Conservation (phyloP, 768 basidiomycete genomes). For the Dendrothele bispora region DNA sequence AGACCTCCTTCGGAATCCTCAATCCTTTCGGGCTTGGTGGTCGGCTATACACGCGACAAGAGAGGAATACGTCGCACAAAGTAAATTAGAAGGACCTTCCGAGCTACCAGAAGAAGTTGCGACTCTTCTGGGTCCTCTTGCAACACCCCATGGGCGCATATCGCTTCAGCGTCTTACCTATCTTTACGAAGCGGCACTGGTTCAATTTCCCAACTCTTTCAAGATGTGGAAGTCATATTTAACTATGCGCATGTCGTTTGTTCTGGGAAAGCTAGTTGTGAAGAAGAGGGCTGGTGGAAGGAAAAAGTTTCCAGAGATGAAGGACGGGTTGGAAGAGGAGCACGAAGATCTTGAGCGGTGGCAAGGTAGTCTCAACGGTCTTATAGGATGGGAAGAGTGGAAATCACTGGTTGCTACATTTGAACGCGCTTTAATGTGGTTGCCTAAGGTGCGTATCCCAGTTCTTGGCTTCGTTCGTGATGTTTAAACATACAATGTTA, state of each 20-base stretch:
- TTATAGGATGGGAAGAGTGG: constrained; percentile 98
- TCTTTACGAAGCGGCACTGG: constrained; percentile 91
- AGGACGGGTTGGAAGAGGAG: constrained; percentile 86
- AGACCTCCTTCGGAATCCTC: constrained; percentile 88
- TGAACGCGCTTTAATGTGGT: constrained; percentile 93
- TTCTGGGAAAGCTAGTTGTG: constrained; percentile 71
- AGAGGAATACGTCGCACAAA: constrained; percentile 58
- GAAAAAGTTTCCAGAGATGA: constrained; percentile 92
- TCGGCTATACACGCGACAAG: constrained; percentile 74
- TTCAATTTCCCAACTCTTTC: constrained; percentile 86
- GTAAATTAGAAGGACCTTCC: constrained; percentile 53
- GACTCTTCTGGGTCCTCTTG: constrained; percentile 75
- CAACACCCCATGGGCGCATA: constrained; percentile 68
- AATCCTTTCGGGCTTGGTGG: constrained; percentile 94
- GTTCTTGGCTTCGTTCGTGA: constrained; percentile 2
- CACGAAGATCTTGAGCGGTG: constrained; percentile 78
- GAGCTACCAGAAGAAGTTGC: constrained; percentile 50
- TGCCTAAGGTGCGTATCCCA: constrained; percentile 69
- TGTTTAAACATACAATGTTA: constrained; percentile 28
- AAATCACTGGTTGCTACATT: constrained; percentile 82
- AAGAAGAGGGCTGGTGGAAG: constrained; percentile 82
- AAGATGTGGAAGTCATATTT: constrained; percentile 97
- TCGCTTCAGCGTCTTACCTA: constrained; percentile 84
- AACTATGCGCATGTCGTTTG: constrained; percentile 77
- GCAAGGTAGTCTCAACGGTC: constrained; percentile 82